A percentile compares a stretch with the other conserved stretches of the same genome.
Evolutionary conservation across 1,284 basidiomycete species (phyloP).

Genomic region (Cystobasidiaceae sp.): DNA sequence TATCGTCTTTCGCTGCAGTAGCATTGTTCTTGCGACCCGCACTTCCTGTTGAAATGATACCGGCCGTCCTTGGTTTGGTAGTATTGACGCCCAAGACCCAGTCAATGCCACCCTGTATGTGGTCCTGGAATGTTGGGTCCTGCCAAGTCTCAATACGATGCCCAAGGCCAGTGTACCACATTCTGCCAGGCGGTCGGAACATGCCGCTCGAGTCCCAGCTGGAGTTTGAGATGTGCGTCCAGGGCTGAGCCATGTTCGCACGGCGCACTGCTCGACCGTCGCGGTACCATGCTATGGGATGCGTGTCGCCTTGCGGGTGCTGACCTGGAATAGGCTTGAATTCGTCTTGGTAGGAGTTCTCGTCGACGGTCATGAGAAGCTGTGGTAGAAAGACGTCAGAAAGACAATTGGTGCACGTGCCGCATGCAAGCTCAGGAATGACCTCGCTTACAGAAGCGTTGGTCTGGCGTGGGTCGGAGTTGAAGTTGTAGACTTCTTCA

Average conservation of each 20-base stretch:
- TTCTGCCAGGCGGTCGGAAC: slow-evolving; percentile 25
- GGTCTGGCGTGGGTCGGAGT: slow-evolving; percentile 21
- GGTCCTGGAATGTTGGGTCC: slow-evolving; percentile 25
- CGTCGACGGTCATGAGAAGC: slow-evolving; percentile 30
- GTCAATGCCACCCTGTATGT: slow-evolving; percentile 26
- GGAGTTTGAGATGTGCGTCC: slow-evolving; percentile 5
- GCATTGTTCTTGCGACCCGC: no score
- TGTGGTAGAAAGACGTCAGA: neutral
- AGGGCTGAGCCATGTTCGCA: slow-evolving; percentile 14
- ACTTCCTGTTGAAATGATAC: no score
- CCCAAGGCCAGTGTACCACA: slow-evolving; percentile 27
- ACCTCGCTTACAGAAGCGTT: slow-evolving; percentile 17
- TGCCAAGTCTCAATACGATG: slow-evolving; percentile 19
- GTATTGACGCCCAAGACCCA: slow-evolving; percentile 21
- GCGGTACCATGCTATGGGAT: slow-evolving; percentile 31
- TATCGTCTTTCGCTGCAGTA: no score
- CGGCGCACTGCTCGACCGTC: slow-evolving; percentile 22
- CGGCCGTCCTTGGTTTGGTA: neutral
- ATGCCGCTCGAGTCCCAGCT: neutral
- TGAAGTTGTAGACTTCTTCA: slow-evolving; percentile 31
- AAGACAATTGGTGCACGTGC: no score
- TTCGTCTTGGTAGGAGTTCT: slow-evolving; percentile 23
- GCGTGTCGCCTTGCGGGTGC: slow-evolving; percentile 8
- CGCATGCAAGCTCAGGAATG: neutral
- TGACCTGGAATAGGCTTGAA: neutral